These are phyloP conservation scores for Cyberlindnera xylosilytica DNA, from an alignment of 805 yeast genomes.

Conservation along the genomic window DNA sequence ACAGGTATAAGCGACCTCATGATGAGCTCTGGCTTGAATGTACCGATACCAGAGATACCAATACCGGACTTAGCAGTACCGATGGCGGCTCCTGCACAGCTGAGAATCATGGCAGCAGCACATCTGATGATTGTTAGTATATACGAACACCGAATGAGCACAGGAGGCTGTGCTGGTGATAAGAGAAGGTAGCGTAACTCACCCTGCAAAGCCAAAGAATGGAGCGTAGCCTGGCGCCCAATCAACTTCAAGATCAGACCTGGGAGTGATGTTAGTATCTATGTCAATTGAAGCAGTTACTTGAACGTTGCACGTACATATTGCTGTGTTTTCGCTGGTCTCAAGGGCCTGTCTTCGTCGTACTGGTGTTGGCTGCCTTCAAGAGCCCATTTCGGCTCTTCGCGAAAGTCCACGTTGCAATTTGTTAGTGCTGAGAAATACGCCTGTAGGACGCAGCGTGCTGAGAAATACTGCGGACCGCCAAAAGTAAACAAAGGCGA, in stretches of 20 bases:
- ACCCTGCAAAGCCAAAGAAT: conserved; percentile 95
- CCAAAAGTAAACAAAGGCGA: conserved; percentile 6
- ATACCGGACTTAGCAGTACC: conserved; percentile 98
- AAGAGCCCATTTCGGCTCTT: no score
- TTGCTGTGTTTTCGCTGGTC: background rate
- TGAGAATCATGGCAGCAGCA: conserved; percentile 84
- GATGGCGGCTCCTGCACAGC: conserved; percentile 97
- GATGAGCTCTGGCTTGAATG: conserved; percentile 93
- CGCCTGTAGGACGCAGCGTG: conserved; percentile 1
- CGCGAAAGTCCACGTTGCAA: conserved; percentile 1
- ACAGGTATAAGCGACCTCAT: conserved; percentile 97
- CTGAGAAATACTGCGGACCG: background rate
- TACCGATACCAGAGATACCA: conserved; percentile 97
- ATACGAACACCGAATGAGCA: no score
- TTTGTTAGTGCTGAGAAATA: conserved; percentile 1
- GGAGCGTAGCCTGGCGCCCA: conserved; percentile 93
- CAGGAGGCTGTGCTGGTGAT: conserved; percentile 3
- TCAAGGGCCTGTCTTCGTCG: background rate
- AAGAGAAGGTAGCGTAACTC: conserved; percentile 12
- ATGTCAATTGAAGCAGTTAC: no score
- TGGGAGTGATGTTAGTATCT: conserved; percentile 3
- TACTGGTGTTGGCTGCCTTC: background rate
- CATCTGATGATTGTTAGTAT: conserved; percentile 40
- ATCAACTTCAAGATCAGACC: conserved; percentile 48
- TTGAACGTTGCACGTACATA: conserved; percentile 3